Evolutionary conservation across 2,329 filamentous ascomycete species (phyloP), one percentile per base, ranked within the genome.

Genomic region (Apiospora sp.): DNA sequence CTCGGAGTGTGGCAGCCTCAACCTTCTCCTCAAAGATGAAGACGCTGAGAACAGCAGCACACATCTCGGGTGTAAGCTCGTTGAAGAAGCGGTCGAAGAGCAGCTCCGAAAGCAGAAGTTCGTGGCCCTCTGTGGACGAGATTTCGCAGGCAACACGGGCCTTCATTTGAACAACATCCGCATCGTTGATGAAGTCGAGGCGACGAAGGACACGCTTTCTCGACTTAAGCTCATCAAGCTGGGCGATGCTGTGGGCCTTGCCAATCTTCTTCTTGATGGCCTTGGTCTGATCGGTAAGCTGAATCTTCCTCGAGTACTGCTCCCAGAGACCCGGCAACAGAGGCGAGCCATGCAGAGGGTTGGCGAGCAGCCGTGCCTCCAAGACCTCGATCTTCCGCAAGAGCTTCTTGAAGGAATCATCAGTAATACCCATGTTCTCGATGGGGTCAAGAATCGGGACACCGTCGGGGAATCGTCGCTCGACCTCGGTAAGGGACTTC

Each of bases 31-130:
- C 97, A 77, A 98, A 98, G 76, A 99, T 96, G 84, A 99, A 98
- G 80, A 94, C 95, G 78, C 94, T 97, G 73, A 99, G 88, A 7
- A 95, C 91, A 0, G 96, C 90, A 0, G 96, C 96, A 78, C 92
- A 94, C 76, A 96, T 89, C 82, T 98, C 96, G 0, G 96, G 95
- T 0, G 92, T 92, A 61, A 98, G 86, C 80, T 98, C 95, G 81
- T 98, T 99, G 89, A 99, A 99, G 88, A 98, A 98, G 51, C 95
- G 91, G 82, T 98, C 97, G 83, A 99, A 98, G 0, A 99, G 89
- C 41, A 99, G 87, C 83, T 99, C 96, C 16, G 94, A 95, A 6
- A 99, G 89, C 75, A 99, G 91, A 58, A 99, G 87, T 82, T 99
- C 97, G 79, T 99, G 96, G 48, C 96, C 96, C 77, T 92, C 90